Conservation (phyloP, 768 basidiomycete genomes). For the Suillus subluteus region DNA sequence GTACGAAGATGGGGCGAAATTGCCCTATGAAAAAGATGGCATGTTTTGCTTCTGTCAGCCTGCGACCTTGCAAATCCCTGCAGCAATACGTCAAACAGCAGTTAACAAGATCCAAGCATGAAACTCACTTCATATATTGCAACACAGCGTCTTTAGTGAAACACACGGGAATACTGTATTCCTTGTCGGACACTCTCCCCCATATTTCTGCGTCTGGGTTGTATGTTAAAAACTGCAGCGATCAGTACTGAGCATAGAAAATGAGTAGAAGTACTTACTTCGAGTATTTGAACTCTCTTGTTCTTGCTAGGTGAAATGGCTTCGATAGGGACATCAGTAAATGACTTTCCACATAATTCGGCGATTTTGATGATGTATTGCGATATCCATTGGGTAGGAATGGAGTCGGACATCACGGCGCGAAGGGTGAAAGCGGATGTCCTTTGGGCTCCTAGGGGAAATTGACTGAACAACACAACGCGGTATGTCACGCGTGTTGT, state of each 20-base stretch:
- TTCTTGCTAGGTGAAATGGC: conserved; percentile 32
- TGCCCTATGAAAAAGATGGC: conserved; percentile 50
- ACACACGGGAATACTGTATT: conserved; percentile 51
- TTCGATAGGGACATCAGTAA: conserved; percentile 25
- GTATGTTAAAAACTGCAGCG: conserved; percentile 58
- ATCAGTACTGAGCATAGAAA: conserved; percentile 7
- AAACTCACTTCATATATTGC: conserved; percentile 44
- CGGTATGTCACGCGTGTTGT: conserved; percentile 13
- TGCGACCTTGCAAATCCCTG: conserved; percentile 30
- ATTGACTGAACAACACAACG: conserved; percentile 8
- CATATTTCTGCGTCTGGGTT: conserved; percentile 54
- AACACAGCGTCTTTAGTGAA: conserved; percentile 56
- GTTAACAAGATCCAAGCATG: background rate
- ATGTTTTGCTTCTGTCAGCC: conserved; percentile 49
- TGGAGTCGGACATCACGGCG: conserved; percentile 39
- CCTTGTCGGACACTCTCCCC: conserved; percentile 66
- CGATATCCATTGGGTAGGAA: conserved; percentile 57
- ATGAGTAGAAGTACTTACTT: conserved; percentile 41
- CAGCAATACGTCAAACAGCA: conserved; percentile 14
- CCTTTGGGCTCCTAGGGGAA: background rate
- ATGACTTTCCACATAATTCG: conserved; percentile 53
- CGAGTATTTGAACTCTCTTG: conserved; percentile 61
- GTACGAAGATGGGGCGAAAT: conserved; percentile 55
- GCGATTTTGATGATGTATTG: conserved; percentile 54
- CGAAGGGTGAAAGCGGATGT: background rate